Base-by-base conservation (phyloP, 2,329 filamentous ascomycete species). In the Fusarium sp. region DNA sequence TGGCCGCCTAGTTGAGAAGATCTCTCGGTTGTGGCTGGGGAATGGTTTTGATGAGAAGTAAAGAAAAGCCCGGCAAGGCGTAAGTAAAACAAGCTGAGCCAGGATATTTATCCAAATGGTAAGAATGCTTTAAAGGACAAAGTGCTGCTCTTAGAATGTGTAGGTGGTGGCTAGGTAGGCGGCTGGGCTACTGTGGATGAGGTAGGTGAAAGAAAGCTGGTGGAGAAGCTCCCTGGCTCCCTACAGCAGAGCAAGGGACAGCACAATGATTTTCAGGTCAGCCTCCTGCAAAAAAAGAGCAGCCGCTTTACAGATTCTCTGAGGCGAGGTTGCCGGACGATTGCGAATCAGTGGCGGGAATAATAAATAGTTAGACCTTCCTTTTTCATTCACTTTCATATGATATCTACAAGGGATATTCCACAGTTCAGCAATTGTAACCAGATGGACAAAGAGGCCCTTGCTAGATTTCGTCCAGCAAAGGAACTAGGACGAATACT, bases 21-120 rank as follows among this genome's bases (percentile, higher is more conserved):
- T 50, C 63, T 61, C 50, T 71, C 47, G 59, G 58, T 52, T 70
- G 70, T 67, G 72, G 62, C 72, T 74, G 66, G 59, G 59, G 52
- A 54, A 54, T 60, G 49, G 57, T 38, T 61, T 65, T 50, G 58
- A 68, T 47, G 34, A 20, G 40, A 46, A 24, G 29, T n/a, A 34
- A 38, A 43, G 34, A 18, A 32, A 52, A 34, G 10, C 30, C n/a
- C 25, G 27, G 22, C 14, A 50, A 45, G 53, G 38, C 38, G 30
- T 27, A 24, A 49, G 53, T 53, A 40, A 45, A 12, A 27, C n/a
- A 9, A n/a, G 4, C 18, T 24, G 29, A 30, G 8, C 12, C 11
- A 54, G 20, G 20, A 29, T 29, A 27, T 34, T 3, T 50, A 56
- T 47, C 18, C 40, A 62, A 54, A 58, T 42, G 49, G 43, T 43